These are phyloP conservation scores for Gossypium bickii DNA, from an alignment of 345 rosid species.

Conservation along the genomic window DNA sequence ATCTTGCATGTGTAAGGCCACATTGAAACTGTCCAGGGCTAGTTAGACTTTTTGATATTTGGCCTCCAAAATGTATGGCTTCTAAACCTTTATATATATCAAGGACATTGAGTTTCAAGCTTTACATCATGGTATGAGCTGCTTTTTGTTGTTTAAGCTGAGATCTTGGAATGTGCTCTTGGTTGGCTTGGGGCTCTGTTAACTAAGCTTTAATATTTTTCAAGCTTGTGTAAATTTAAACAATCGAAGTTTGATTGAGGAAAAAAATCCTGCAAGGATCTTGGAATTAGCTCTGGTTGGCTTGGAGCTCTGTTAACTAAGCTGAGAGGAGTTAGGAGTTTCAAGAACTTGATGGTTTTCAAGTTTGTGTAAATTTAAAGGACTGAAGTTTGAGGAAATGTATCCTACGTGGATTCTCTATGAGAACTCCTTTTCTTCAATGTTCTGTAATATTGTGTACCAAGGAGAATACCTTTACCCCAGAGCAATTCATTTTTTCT, in stretches of 20 bases:
- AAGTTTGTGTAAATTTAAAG: not conserved
- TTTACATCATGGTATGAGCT: not conserved
- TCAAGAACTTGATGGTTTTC: not conserved
- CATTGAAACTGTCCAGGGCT: not conserved
- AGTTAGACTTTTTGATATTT: not conserved
- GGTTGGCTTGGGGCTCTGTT: not conserved
- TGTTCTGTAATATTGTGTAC: not conserved
- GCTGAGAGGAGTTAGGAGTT: no score
- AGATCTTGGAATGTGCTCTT: not conserved
- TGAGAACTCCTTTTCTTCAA: not conserved
- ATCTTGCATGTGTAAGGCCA: not conserved
- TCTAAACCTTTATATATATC: not conserved
- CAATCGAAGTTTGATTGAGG: no score
- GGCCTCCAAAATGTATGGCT: not conserved
- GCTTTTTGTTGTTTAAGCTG: not conserved
- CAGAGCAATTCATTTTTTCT: no score
- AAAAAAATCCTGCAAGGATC: no score
- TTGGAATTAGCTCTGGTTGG: no score
- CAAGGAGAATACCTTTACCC: no score
- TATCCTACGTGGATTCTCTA: not conserved
- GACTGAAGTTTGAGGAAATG: not conserved
- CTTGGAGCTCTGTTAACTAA: no score
- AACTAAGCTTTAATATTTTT: not conserved
- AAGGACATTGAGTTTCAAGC: not conserved
- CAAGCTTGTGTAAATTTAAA: no score